These are phyloP conservation scores for Antrodiella citrinella DNA, from an alignment of 768 basidiomycete genomes.

Conservation along the genomic window DNA sequence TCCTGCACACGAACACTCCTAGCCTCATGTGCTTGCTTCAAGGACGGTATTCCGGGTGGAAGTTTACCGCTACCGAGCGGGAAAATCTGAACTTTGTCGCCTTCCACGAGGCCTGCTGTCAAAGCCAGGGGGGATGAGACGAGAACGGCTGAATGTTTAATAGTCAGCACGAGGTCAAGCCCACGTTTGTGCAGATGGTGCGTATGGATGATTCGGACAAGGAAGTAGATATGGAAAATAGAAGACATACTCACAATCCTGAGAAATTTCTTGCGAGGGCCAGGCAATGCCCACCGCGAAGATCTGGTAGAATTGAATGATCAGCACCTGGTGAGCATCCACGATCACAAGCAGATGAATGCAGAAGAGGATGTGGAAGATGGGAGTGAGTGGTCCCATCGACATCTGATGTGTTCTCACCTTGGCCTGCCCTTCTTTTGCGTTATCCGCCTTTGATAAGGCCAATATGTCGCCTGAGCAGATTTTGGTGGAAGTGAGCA, in stretches of 20 bases:
- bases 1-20: constrained; percentile 46
- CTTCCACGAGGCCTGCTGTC: constrained; percentile 50
- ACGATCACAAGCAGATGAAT: neutral
- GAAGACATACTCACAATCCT: constrained; percentile 41
- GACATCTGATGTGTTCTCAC: constrained; percentile 19
- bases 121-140: constrained; percentile 50
- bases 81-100: constrained; percentile 39
- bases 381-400: neutral
- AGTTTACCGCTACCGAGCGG: constrained; percentile 26
- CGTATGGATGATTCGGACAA: neutral
- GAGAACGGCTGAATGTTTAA: constrained; percentile 36
- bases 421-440: constrained; percentile 19
- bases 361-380: constrained; percentile 3
- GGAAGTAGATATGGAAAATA: constrained; percentile 5
- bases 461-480: constrained; percentile 65
- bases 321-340: no score
- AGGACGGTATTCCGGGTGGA: constrained; percentile 39
- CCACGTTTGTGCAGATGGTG: neutral
- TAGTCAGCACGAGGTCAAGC: constrained; percentile 1
- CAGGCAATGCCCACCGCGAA: constrained; percentile 67
- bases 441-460: constrained; percentile 35
- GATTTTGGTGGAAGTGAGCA: constrained; percentile 50
- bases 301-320: constrained; percentile 36
- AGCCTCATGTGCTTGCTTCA: constrained; percentile 44
- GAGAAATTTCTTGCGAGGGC: constrained; percentile 60